These are phyloP conservation scores for Nicotiana noctiflora DNA, from an alignment of 257 asterid species.

Conservation along the genomic window DNA sequence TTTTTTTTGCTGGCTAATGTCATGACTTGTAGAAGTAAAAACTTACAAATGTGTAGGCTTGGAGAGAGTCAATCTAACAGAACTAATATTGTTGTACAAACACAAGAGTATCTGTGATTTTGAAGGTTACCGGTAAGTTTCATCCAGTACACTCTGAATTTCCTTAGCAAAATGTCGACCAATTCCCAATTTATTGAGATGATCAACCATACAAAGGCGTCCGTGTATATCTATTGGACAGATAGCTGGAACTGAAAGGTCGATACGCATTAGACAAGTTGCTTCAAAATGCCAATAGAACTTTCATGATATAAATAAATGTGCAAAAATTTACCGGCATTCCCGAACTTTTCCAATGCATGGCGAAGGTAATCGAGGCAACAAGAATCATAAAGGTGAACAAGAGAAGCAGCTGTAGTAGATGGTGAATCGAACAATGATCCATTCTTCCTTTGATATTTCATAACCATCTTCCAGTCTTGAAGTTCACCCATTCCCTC, in stretches of 20 bases:
- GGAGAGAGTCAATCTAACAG: not conserved
- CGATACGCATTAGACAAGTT: not conserved
- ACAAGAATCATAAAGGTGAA: slow-evolving; percentile 37
- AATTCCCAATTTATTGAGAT: slow-evolving; percentile 70
- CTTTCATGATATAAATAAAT: not conserved
- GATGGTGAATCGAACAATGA: slow-evolving; percentile 90
- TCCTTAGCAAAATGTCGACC: slow-evolving; percentile 51
- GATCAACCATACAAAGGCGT: slow-evolving; percentile 50
- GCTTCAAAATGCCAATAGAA: not conserved
- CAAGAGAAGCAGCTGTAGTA: slow-evolving; percentile 75
- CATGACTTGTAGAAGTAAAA: slow-evolving; percentile 14
- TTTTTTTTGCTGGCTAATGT: slow-evolving; percentile 23
- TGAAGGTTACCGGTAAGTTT: slow-evolving; percentile 54
- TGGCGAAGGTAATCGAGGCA: slow-evolving; percentile 58
- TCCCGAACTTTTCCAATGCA: slow-evolving; percentile 48
- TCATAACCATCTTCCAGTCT: slow-evolving; percentile 57
- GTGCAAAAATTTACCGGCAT: slow-evolving; percentile 42
- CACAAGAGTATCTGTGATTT: not conserved
- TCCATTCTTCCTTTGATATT: slow-evolving; percentile 69
- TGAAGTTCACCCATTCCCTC: slow-evolving; percentile 63
- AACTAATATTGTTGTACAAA: not conserved
- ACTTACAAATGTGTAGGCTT: not conserved
- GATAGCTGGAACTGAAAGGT: slow-evolving; percentile 60
- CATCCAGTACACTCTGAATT: slow-evolving; percentile 51
- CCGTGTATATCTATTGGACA: slow-evolving; percentile 52